Evolutionary conservation across 2,329 filamentous ascomycete species (phyloP), one percentile per base, ranked within the genome.

Genomic region (Cordyceps pruinosa): DNA sequence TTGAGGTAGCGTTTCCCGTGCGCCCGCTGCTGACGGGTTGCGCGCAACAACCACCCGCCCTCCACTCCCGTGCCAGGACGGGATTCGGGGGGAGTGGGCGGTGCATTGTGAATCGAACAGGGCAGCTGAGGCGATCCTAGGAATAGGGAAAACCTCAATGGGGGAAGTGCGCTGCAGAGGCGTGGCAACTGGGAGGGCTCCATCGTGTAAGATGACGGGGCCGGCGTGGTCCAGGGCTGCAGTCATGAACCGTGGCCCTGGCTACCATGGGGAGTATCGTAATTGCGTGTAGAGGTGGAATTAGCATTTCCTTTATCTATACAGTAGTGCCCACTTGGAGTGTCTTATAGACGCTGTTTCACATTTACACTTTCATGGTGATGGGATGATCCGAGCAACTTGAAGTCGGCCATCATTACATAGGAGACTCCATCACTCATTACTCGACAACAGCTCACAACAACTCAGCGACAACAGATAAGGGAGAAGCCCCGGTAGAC

Each of bases 201-300:
- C 54, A 42, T 49, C 35, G 28, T 50, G 54, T 56, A 56, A 50
- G 54, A 56, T 56, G 54, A 56, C 45, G 32, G 30, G 32, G 23
- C 10, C 17, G 15, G 15, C 17, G 2, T n/a, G 25, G 25, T 9
- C 30, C 30, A 42, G 44, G 53, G 53, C 45, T 56, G 45, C 44
- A 41, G n/a, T n/a, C n/a, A n/a, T 32, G 50, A 34, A 15, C 39
- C n/a, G 28, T 39, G n/a, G 42, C 32, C 25, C 30, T 26, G 10
- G 53, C 35, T 26, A 26, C 53, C 34, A 42, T 56, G 53, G 23
- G 53, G 53, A 44, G 45, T 21, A 15, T 15, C 35, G 12, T 30
- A 46, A 37, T 30, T 35, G 13, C 45, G n/a, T n/a, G n/a, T n/a
- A 13, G 8, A 19, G 26, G 34, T 35, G 44, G 21, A 42, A 44